phyloP scores from a whole-genome alignment of 2,329 filamentous ascomycete genomes.

The Scytalidium lignicola region DNA sequence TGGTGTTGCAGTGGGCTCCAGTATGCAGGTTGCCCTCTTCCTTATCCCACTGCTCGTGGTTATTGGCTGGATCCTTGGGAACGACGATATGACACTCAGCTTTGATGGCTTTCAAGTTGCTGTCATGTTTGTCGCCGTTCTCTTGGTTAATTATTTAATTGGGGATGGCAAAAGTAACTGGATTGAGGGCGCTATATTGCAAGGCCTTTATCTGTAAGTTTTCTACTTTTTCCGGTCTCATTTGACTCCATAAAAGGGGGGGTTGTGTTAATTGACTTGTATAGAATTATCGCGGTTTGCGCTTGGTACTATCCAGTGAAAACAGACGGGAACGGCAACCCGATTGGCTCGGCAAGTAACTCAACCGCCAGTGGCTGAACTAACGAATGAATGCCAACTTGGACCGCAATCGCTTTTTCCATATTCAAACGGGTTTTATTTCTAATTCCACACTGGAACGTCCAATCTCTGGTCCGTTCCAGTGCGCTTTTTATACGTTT shows the following conservation, averaged over 20 bases:
- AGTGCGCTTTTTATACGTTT: too few species aligned
- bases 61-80: slow-evolving; percentile 68
- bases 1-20: slow-evolving; percentile 76
- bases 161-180: slow-evolving; percentile 69
- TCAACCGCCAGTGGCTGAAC: not conserved
- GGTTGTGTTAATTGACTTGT: not conserved
- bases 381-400: too few species aligned
- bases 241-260: too few species aligned
- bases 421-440: too few species aligned
- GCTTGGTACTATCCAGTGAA: slow-evolving; percentile 17
- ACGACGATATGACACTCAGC: slow-evolving; percentile 61
- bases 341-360: not conserved
- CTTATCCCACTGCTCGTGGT: slow-evolving; percentile 78
- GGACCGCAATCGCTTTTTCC: too few species aligned
- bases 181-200: slow-evolving; percentile 26
- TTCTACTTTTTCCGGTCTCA: not conserved
- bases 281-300: slow-evolving; percentile 16
- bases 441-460: too few species aligned
- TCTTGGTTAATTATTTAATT: slow-evolving; percentile 83
- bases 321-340: not conserved
- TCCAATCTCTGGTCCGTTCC: too few species aligned
- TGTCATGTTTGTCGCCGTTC: slow-evolving; percentile 74
- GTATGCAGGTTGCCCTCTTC: slow-evolving; percentile 77
- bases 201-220: slow-evolving; percentile 26
- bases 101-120: slow-evolving; percentile 84